A percentile compares a stretch with the other conserved stretches of the same genome.
Conservation (phyloP, 352 stramenopile species). For the Globisporangium iwayamae region DNA sequence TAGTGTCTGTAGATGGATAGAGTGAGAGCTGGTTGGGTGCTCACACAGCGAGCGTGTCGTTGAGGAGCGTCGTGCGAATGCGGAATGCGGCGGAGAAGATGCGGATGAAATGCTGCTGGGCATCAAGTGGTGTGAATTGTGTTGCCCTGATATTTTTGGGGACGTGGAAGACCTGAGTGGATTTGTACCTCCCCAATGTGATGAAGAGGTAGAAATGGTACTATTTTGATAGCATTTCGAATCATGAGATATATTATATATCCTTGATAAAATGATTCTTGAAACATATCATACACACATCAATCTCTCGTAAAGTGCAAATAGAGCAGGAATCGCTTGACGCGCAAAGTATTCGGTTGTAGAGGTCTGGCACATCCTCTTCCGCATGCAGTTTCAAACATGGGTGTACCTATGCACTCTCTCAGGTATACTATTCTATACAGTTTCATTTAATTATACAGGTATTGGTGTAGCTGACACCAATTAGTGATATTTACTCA, state of each 20-base stretch:
- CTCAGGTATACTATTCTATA: not conserved
- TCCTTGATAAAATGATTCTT: no score
- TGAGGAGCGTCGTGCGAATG: not conserved
- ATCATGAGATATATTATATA: no score
- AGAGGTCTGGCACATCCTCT: not conserved
- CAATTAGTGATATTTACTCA: not conserved
- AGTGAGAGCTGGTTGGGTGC: not conserved
- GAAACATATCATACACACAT: no score
- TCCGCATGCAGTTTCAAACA: not conserved
- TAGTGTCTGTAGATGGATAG: not conserved
- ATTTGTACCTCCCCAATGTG: not conserved
- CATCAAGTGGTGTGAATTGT: not conserved
- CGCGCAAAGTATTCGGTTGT: not conserved
- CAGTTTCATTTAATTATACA: not conserved
- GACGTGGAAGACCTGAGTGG: not conserved
- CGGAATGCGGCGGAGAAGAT: not conserved
- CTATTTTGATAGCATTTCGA: no score
- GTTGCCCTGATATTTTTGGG: slow-evolving; percentile 3
- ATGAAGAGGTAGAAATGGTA: not conserved
- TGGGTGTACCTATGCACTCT: not conserved
- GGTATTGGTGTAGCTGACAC: not conserved
- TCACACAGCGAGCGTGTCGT: not conserved
- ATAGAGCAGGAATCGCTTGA: not conserved
- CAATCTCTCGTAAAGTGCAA: no score
- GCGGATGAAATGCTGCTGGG: not conserved